A percentile compares a stretch with the other conserved stretches of the same genome.
Conservation (phyloP, 1,284 basidiomycete species). For the Chalciporus piperatoides region DNA sequence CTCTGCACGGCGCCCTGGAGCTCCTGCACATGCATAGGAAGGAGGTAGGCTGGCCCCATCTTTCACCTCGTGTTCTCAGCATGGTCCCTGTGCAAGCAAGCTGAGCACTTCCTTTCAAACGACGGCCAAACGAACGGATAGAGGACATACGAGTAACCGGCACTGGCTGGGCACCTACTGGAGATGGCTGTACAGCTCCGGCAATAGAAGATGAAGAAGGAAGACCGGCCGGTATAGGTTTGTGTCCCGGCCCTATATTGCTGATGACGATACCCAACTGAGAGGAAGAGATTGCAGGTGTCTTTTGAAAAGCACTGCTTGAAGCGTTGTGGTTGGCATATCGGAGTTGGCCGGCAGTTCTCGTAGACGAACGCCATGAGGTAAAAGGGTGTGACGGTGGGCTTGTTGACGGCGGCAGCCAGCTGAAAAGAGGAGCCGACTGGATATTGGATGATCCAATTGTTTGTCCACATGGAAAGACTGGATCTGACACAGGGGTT, state of each 20-base stretch:
- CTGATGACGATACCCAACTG: not conserved
- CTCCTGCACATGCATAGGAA: slow-evolving; percentile 24
- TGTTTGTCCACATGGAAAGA: not conserved
- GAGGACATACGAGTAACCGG: slow-evolving; percentile 15
- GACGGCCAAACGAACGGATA: not conserved
- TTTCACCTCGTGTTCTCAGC: slow-evolving; percentile 9
- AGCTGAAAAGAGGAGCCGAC: not conserved
- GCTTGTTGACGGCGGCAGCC: not conserved
- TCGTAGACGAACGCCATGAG: slow-evolving; percentile 8
- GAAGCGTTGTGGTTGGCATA: not conserved
- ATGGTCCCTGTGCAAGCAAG: slow-evolving; percentile 11
- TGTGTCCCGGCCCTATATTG: slow-evolving; percentile 2
- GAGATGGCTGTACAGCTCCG: not conserved
- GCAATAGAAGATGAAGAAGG: not conserved
- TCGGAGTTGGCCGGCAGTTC: not conserved
- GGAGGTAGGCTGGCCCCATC: slow-evolving; percentile 7
- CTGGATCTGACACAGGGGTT: slow-evolving; percentile 5
- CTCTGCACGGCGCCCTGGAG: slow-evolving; percentile 14
- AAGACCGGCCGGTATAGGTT: not conserved
- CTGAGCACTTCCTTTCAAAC: slow-evolving; percentile 7
- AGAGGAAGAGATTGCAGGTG: not conserved
- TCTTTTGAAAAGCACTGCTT: not conserved
- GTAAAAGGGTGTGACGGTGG: slow-evolving; percentile 3
- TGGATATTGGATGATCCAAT: not conserved
- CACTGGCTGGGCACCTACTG: not conserved